Evolutionary conservation across 768 basidiomycete genomes (phyloP), one percentile per base, ranked within the genome.

Genomic region (Sarcodon aspratus): DNA sequence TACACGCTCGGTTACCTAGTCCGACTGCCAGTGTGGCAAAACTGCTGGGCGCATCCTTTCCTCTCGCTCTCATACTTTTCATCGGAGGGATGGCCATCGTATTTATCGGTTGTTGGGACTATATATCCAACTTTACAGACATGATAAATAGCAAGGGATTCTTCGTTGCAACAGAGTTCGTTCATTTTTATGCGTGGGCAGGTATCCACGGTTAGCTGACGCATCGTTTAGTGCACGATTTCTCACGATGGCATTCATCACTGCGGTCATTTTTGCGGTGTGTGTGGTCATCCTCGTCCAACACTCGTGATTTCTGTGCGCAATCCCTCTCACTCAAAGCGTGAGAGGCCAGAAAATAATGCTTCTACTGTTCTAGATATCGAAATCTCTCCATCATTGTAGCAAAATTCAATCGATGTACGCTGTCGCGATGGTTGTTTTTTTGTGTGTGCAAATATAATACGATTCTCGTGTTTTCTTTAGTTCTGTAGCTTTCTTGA

Each of bases 81-180:
- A 59, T 62, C 11, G 75, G 79, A 5, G 74, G 82, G 8, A 49
- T 84, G 12, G 66, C 68, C 10, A 72, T 75, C 13, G 69, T 86
- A 17, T 63, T 59, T 8, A 80, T 74, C 1, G 84, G 82, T 0
- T 52, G 69, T 35, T 86, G 78, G 79, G 82, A 84, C 63, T 88
- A 83, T 52, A 72, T 75, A 50, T 69, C 65, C 45, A 78, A 78
- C 1, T 76, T 71, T 42, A 63, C 68, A 56, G 81, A 82, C 58
- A 60, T 86, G 52, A 66, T 73, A 49, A 66, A 69, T 49, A 69
- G 74, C 64, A 71, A 75, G 52, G 80, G 81, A 1, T 85, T 86
- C 58, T 59, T 85, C 36, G 66, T 63, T 32, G 74, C 71, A 12
- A 69, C 74, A 27, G 80, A 77, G 85, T 72, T 52, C 59, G 66